A percentile compares a stretch with the other conserved stretches of the same genome.
phyloP scores from a whole-genome alignment of 2,329 filamentous ascomycete genomes.

The Meredithiella fracta region DNA sequence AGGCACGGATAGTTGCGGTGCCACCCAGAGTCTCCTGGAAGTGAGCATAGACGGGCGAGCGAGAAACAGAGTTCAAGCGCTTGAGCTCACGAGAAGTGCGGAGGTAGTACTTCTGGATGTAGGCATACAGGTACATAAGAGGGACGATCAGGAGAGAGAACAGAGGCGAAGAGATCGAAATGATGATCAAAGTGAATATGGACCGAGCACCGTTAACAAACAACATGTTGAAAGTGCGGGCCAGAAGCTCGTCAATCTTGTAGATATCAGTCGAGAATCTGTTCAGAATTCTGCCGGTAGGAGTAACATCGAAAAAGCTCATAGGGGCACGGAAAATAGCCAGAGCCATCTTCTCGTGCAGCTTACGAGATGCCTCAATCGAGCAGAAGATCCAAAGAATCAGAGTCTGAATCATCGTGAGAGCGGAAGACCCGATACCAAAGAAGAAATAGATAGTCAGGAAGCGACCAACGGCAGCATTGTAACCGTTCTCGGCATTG shows the following conservation, averaged over 20 bases:
- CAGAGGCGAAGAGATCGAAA: slow-evolving; percentile 62
- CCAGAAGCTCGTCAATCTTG: slow-evolving; percentile 78
- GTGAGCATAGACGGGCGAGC: slow-evolving; percentile 92
- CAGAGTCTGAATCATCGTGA: slow-evolving; percentile 83
- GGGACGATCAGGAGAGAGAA: slow-evolving; percentile 73
- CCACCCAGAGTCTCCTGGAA: slow-evolving; percentile 95
- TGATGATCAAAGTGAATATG: slow-evolving; percentile 71
- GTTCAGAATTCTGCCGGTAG: slow-evolving; percentile 89
- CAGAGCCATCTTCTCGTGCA: slow-evolving; percentile 93
- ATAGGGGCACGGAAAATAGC: slow-evolving; percentile 96
- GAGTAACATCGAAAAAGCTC: slow-evolving; percentile 97
- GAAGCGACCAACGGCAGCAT: slow-evolving; percentile 69
- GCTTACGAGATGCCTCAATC: slow-evolving; percentile 91
- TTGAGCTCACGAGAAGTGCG: slow-evolving; percentile 93
- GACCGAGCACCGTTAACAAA: slow-evolving; percentile 62
- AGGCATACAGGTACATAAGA: slow-evolving; percentile 65
- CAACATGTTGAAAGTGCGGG: slow-evolving; percentile 94
- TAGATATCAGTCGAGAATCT: slow-evolving; percentile 80
- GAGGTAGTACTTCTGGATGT: slow-evolving; percentile 93
- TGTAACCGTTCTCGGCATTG: slow-evolving; percentile 52
- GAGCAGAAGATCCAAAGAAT: slow-evolving; percentile 99
- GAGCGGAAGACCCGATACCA: slow-evolving; percentile 66
- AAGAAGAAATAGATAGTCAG: slow-evolving; percentile 93
- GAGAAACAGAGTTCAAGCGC: slow-evolving; percentile 82
- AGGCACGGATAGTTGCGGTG: slow-evolving; percentile 88